Conservation (phyloP, 768 basidiomycete genomes). For the Mycena floridula region DNA sequence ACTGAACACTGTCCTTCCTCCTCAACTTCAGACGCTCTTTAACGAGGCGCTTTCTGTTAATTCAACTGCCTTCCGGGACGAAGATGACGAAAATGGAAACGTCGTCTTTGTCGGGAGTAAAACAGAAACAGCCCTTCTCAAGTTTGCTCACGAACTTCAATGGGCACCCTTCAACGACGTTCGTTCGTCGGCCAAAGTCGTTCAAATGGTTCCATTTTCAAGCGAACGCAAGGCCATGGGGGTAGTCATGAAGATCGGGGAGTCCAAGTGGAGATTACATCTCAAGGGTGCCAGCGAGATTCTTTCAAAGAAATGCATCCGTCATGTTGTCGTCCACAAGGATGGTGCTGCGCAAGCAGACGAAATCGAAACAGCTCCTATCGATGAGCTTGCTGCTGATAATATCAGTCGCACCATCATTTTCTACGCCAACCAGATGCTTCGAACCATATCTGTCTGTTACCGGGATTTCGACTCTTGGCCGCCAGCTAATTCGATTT, state of each 20-base stretch:
- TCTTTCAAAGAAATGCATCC: conserved; percentile 67
- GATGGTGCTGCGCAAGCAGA: conserved; percentile 16
- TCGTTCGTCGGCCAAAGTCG: conserved; percentile 52
- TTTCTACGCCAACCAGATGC: conserved; percentile 94
- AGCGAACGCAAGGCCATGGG: conserved; percentile 95
- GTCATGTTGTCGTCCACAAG: conserved; percentile 64
- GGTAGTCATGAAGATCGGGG: conserved; percentile 62
- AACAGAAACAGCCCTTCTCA: conserved; percentile 89
- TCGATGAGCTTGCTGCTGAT: conserved; percentile 62
- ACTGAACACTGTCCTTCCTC: conserved; percentile 59
- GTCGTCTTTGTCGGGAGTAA: conserved; percentile 81
- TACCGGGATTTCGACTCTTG: conserved; percentile 83
- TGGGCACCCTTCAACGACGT: conserved; percentile 71
- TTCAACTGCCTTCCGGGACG: conserved; percentile 91
- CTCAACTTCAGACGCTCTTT: conserved; percentile 56
- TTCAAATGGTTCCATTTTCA: conserved; percentile 92
- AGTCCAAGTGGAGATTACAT: conserved; percentile 61
- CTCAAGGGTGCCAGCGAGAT: conserved; percentile 96
- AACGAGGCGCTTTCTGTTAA: conserved; percentile 88
- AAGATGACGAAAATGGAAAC: conserved; percentile 52
- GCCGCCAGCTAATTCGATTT: conserved; percentile 57
- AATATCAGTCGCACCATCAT: conserved; percentile 93
- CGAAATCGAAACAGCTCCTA: conserved; percentile 48
- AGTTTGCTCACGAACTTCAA: conserved; percentile 73
- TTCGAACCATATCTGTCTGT: conserved; percentile 91